phyloP scores from a whole-genome alignment of 306 rosid genomes.

The Fagus crenata region DNA sequence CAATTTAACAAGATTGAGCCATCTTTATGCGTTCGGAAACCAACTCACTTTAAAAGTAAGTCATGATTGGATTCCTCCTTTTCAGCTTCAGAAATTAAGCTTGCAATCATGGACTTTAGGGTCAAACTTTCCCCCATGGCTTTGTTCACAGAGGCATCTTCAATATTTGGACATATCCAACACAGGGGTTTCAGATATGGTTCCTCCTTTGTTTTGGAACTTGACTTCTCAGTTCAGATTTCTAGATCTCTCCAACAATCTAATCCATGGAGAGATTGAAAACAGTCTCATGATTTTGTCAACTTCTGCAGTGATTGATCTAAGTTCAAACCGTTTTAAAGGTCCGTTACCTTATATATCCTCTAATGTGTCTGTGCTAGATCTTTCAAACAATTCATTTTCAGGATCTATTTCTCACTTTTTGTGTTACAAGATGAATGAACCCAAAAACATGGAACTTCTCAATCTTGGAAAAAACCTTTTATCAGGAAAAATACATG shows the following conservation, averaged over 20 bases:
- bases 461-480: constrained; percentile 9
- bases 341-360: constrained; percentile 1
- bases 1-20: neutral
- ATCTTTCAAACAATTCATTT: constrained; percentile 14
- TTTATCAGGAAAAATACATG: constrained; percentile 10
- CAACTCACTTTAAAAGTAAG: constrained; percentile 1
- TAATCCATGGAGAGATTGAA: too few relatives aligned
- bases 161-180: neutral
- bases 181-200: constrained; percentile 1
- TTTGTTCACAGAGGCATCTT: constrained; percentile 13
- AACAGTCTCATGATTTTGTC: too few relatives aligned
- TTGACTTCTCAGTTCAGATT: too few relatives aligned
- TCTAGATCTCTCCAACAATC: too few relatives aligned
- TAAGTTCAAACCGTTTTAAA: constrained; percentile 4
- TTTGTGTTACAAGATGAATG: neutral
- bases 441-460: neutral
- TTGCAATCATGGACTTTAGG: constrained; percentile 19
- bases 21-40: neutral
- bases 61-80: constrained; percentile 14
- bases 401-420: neutral
- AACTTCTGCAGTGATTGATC: neutral
- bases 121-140: constrained; percentile 28
- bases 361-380: neutral
- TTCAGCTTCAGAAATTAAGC: rapidly evolving
- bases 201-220: constrained; percentile 20